phyloP scores from a whole-genome alignment of 805 yeast species.

The Candida nemodendra region DNA sequence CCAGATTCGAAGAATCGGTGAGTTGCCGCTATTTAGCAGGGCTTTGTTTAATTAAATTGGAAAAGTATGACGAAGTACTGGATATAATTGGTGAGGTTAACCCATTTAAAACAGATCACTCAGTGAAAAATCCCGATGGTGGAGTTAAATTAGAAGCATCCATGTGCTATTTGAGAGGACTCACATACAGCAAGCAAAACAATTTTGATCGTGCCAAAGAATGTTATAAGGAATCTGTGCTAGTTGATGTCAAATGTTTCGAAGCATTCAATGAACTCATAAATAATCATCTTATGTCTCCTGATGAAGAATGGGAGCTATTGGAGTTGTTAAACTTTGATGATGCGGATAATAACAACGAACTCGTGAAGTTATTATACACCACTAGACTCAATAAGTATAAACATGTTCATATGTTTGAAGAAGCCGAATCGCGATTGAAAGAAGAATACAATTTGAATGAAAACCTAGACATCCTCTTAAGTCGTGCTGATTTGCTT shows the following conservation, averaged over 20 bases:
- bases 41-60: constrained; percentile 66
- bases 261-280: constrained; percentile 87
- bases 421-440: constrained; percentile 65
- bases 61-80: constrained; percentile 83
- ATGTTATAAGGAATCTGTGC: constrained; percentile 80
- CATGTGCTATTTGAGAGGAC: constrained; percentile 80
- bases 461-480: constrained; percentile 66
- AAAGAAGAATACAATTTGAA: constrained; percentile 70
- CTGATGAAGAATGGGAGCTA: constrained; percentile 85
- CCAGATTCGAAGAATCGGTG: constrained; percentile 57
- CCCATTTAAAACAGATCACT: constrained; percentile 52
- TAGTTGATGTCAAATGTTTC: constrained; percentile 85
- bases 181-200: constrained; percentile 77
- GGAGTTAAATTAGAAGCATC: constrained; percentile 88
- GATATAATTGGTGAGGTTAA: constrained; percentile 81
- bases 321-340: constrained; percentile 63
- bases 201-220: constrained; percentile 85
- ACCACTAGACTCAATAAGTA: constrained; percentile 75
- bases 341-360: constrained; percentile 76
- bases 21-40: constrained; percentile 83
- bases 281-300: constrained; percentile 69
- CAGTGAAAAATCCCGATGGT: constrained; percentile 58
- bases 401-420: constrained; percentile 52
- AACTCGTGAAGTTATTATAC: constrained; percentile 73
- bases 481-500: constrained; percentile 65